Evolutionary conservation across 768 basidiomycete genomes (phyloP).

Genomic region (Lepiota subincarnata): DNA sequence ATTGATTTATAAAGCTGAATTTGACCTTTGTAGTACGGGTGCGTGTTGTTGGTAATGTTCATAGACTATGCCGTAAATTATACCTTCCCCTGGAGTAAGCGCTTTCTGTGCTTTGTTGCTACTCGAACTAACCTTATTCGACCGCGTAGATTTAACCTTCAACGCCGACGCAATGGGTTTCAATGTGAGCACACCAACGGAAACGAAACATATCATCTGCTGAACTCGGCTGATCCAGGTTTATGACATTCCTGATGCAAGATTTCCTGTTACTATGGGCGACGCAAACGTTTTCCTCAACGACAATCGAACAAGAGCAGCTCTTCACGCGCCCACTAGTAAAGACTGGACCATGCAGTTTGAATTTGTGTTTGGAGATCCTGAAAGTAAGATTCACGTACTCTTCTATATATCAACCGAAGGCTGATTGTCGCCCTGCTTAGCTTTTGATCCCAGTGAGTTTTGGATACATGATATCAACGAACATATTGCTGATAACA

Average conservation of each 20-base stretch:
- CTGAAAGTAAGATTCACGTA: constrained; percentile 23
- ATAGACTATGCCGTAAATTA: constrained; percentile 71
- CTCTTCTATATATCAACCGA: constrained; percentile 1
- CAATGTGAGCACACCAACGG: constrained; percentile 24
- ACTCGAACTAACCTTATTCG: background rate
- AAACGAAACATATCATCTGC: background rate
- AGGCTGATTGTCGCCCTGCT: background rate
- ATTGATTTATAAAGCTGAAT: constrained; percentile 2
- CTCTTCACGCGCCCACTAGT: constrained; percentile 67
- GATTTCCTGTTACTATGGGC: constrained; percentile 44
- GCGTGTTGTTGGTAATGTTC: constrained; percentile 59
- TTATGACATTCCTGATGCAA: constrained; percentile 55
- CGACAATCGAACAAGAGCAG: constrained; percentile 51
- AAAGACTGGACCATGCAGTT: constrained; percentile 39
- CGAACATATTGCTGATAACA: background rate
- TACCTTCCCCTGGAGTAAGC: constrained; percentile 60
- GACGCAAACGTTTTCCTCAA: constrained; percentile 61
- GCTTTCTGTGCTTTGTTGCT: background rate
- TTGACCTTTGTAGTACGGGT: constrained; percentile 46
- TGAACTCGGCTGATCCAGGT: constrained; percentile 23
- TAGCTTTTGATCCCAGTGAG: constrained; percentile 36
- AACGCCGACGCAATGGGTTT: constrained; percentile 32
- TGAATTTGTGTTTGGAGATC: constrained; percentile 34
- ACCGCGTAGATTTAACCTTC: constrained; percentile 22
- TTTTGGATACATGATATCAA: background rate